Evolutionary conservation across 352 stramenopile species (phyloP), one percentile per base, ranked within the genome.

Genomic region (Pythium guiyangense): DNA sequence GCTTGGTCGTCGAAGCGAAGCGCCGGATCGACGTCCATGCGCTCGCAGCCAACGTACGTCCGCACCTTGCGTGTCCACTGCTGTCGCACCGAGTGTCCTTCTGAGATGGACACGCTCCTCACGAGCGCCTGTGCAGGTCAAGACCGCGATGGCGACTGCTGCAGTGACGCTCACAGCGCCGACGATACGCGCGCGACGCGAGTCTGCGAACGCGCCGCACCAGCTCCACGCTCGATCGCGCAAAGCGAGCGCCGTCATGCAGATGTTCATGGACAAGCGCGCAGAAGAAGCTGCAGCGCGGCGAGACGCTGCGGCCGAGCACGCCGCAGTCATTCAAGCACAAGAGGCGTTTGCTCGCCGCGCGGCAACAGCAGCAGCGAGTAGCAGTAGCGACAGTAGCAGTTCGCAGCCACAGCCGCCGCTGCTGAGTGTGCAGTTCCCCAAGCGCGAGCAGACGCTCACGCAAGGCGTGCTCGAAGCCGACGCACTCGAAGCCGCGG

Each of bases 1-100:
- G 67, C 1, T 54, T 92, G 9, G 61, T 86, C 8, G 77, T 92
- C 45, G 75, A 89, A 57, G 82, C 79, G 26, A 88, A 86, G 34
- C 77, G 77, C 25, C 70, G 70, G 8, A 70, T 92, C 43, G 39
- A 86, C 35, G 52, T 80, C 22, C 54, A 61, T 17, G 56, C 64
- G 22, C 69, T 89, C 54, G 53, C 63, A 4, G 62, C 70, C n/a
- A 71, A 86, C 22, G 79, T 90, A 54, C 37, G 58, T 49, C n/a
- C n/a, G n/a, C n/a, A n/a, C 2, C 27, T 9, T 25, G 5, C 14
- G 31, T 40, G 18, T 9, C 4, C 20, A 14, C 27, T 26, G 10
- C 17, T 12, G n/a, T 27, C 35, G n/a, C 17, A n/a, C n/a, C n/a
- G n/a, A 49, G 29, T 34, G 29, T 34, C 29, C 8, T 34, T 34